phyloP scores from a whole-genome alignment of 371 early-diverging fungal genomes.

The Nematocida ausubeli region DNA sequence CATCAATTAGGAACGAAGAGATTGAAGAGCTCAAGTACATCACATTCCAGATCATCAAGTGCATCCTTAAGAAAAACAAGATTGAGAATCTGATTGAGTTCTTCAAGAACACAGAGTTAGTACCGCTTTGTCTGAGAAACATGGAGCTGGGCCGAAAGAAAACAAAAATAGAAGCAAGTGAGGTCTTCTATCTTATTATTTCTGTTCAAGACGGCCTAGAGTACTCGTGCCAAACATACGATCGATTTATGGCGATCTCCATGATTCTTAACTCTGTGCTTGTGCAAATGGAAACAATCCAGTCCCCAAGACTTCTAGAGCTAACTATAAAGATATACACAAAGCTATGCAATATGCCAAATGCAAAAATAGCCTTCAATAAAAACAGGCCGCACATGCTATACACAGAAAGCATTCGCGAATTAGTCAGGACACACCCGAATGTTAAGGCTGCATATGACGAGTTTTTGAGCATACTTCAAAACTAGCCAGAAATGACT shows the following conservation, averaged over 20 bases:
- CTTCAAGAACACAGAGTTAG: constrained; percentile 88
- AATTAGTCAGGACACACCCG: constrained; percentile 45
- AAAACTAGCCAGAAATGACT: constrained; percentile 10
- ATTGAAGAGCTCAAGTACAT: constrained; percentile 33
- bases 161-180: constrained; percentile 89
- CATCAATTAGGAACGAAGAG: constrained; percentile 68
- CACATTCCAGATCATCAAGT: constrained; percentile 19
- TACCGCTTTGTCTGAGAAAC: constrained; percentile 89
- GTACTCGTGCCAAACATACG: constrained; percentile 90
- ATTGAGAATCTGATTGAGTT: constrained; percentile 68
- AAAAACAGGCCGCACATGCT: constrained; percentile 57
- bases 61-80: constrained; percentile 26
- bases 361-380: constrained; percentile 59
- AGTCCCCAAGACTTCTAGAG: constrained; percentile 79
- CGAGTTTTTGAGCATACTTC: constrained; percentile 35
- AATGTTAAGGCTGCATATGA: constrained; percentile 51
- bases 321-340: constrained; percentile 87
- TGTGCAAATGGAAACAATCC: constrained; percentile 77
- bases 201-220: constrained; percentile 84
- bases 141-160: constrained; percentile 92
- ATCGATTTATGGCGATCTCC: constrained; percentile 87
- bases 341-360: constrained; percentile 71
- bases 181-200: constrained; percentile 89
- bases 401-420: constrained; percentile 48
- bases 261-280: constrained; percentile 88